These are phyloP conservation scores for Russula ochroleuca DNA, from an alignment of 768 basidiomycete genomes.

Conservation along the genomic window DNA sequence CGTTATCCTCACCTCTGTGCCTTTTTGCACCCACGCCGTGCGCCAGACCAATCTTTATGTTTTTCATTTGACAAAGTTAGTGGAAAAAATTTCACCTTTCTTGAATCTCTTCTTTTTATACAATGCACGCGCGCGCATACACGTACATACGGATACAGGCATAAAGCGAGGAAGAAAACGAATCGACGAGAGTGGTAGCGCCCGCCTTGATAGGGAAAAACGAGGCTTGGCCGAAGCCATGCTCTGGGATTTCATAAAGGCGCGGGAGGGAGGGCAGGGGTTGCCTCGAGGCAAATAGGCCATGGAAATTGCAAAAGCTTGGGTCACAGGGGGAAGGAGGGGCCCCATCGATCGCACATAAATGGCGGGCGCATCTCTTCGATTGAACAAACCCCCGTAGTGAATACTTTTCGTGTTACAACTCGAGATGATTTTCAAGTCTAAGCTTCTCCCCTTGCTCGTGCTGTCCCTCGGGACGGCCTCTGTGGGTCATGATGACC, in stretches of 20 bases:
- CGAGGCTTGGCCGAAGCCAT: neutral
- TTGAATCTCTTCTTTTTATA: neutral
- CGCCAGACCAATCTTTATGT: neutral
- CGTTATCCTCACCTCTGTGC: neutral
- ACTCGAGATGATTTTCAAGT: conserved; percentile 2
- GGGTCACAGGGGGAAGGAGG: conserved; percentile 4
- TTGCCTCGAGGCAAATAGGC: conserved; percentile 19
- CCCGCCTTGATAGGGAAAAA: neutral
- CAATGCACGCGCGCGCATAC: neutral
- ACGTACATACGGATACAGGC: neutral
- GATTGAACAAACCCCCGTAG: neutral
- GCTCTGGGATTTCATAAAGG: neutral
- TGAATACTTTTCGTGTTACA: neutral
- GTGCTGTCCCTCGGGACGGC: conserved; percentile 17
- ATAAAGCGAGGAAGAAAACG: neutral
- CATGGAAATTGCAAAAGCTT: neutral
- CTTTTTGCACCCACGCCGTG: neutral
- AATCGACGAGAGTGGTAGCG: neutral
- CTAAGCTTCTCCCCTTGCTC: conserved; percentile 6
- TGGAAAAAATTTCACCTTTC: neutral
- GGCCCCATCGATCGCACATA: conserved; percentile 3
- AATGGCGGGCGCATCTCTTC: neutral
- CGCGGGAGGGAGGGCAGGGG: neutral
- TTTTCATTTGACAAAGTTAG: neutral
- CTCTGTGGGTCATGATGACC: conserved; percentile 37